Percentiles rank a stretch among this genome's conserved stretches.
These are phyloP conservation scores for Entophlyctis helioformis DNA, from an alignment of 192 early-diverging fungal genomes.

Conservation along the genomic window DNA sequence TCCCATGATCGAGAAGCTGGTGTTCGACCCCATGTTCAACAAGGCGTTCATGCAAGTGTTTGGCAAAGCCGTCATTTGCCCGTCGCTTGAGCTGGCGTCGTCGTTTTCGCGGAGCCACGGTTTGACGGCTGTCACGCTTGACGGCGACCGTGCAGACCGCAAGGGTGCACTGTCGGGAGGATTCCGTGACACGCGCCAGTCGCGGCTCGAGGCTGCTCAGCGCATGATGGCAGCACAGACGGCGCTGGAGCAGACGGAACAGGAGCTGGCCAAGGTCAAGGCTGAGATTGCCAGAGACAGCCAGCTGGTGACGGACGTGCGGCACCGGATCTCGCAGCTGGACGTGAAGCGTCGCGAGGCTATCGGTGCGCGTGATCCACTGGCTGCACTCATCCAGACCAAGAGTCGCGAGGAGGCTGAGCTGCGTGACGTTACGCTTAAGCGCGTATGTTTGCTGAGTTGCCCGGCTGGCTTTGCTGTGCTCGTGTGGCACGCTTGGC, in stretches of 20 bases:
- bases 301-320: conserved; percentile 26
- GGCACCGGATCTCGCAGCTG: conserved; percentile 20
- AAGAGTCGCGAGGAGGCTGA: conserved; percentile 52
- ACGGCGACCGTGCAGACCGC: conserved; percentile 85
- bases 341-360: conserved; percentile 32
- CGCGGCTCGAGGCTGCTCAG: conserved; percentile 64
- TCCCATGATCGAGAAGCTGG: conserved; percentile 68
- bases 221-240: conserved; percentile 35
- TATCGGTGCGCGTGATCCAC: conserved; percentile 41
- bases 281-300: conserved; percentile 31
- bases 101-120: conserved; percentile 64
- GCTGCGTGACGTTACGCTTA: conserved; percentile 37
- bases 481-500: conserved; percentile 24
- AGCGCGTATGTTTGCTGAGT: too few species aligned
- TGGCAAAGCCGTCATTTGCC: conserved; percentile 80
- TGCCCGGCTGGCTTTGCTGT: too few species aligned
- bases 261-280: conserved; percentile 28
- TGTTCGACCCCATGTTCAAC: conserved; percentile 54
- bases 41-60: conserved; percentile 74
- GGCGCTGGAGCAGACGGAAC: conserved; percentile 28
- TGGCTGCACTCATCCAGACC: conserved; percentile 40
- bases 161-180: conserved; percentile 91
- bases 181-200: conserved; percentile 58
- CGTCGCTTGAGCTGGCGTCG: conserved; percentile 66
- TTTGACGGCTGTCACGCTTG: conserved; percentile 77